Base-by-base conservation (phyloP, 176 grass and related monocot genomes). In the Paspalum notatum region DNA sequence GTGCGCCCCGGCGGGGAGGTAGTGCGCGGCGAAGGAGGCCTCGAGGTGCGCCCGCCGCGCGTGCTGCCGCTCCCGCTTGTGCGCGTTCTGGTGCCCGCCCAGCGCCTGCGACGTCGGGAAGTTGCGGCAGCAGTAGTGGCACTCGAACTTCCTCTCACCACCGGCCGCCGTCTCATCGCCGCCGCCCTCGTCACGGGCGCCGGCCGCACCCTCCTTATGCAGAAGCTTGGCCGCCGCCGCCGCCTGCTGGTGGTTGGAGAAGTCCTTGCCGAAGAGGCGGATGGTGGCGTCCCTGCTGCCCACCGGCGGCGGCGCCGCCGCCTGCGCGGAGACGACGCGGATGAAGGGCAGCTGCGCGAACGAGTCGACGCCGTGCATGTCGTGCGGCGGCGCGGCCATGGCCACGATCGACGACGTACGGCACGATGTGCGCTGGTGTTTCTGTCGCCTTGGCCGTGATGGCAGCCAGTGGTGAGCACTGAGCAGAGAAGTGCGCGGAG, bases 11-110 rank as follows among this genome's bases (percentile, higher is more conserved):
- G 49, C 82, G 8, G 45, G 62, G 3, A 84, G 87, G 79, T 91
- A 90, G 80, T 82, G 85, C 70, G 81, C 86, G 82, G 82, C 86
- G 66, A 93, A 82, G 68, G 96, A 72, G 18, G 86, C 88, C 65
- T 92, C 84, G 72, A 99, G 89, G 82, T 99, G 92, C 0, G 76
- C 90, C 26, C 96, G 67, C 49, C 91, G 94, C n/a, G 96, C 96
- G 82, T 99, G 86, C 83, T 95, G 96, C 17, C 96, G 85, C 88
- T 99, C 96, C 43, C 96, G 90, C 90, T 99, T 99, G 90, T 99
- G 96, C 70, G 96, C 96, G 81, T 99, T 99, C 83, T 99, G 96
- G 84, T 99, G 96, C 0, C 96, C 96, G 6, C 96, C 96, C 40
- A 99, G 89, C 20, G 93, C 96, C 80, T 99, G 96, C 75, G 92